phyloP scores from a whole-genome alignment of 2,329 filamentous ascomycete species.

The Talaromyces funiculosus region DNA sequence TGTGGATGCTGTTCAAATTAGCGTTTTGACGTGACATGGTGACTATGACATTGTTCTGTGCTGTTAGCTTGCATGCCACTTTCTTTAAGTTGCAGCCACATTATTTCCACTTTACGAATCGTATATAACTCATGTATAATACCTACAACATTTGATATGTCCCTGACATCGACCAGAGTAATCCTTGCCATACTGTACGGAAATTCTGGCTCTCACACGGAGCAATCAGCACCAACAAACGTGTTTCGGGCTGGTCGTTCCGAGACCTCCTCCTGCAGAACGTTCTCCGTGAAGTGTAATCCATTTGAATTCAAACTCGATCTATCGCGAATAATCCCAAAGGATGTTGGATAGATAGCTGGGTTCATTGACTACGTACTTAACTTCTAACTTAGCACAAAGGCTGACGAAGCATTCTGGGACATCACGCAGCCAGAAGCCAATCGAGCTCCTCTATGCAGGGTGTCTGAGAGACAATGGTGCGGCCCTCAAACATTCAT shows the following conservation, averaged over 20 bases:
- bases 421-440: neutral
- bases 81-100: neutral
- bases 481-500: neutral
- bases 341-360: neutral
- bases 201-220: neutral
- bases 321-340: neutral
- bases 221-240: neutral
- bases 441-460: neutral
- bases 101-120: neutral
- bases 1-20: constrained; percentile 7
- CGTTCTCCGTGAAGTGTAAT: neutral
- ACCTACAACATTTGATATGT: neutral
- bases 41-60: neutral
- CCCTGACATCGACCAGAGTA: neutral
- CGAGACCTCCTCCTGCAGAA: neutral
- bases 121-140: neutral
- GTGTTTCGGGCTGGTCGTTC: neutral
- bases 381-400: neutral
- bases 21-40: neutral
- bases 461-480: constrained; percentile 1
- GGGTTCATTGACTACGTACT: neutral
- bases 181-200: neutral
- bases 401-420: neutral
- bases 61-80: neutral
- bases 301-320: neutral